Evolutionary conservation across 495 filamentous ascomycete species (phyloP), one percentile per base, ranked within the genome.

Genomic region (Pyrenula aspistea): DNA sequence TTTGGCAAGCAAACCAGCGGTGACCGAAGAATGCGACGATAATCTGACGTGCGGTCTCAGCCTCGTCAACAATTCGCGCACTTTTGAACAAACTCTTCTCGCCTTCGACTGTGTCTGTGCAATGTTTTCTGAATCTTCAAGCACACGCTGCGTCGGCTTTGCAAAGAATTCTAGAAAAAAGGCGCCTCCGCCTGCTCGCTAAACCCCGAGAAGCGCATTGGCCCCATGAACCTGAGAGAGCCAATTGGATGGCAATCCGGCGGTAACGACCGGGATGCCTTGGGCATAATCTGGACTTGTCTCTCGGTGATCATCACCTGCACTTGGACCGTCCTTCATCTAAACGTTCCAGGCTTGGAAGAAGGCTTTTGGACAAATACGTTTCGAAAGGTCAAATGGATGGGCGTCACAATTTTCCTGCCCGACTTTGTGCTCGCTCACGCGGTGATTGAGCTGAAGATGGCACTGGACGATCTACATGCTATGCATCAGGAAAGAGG

Each of bases 211-310:
- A 42, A 8, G 8, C 31, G 4, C 15, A 42, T 42, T 15, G 31
- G 8, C 31, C 31, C 8, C 31, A 42, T 42, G 31, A 15, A 42
- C 15, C 31, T 42, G 8, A 42, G 15, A 42, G 8, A 42, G 31
- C 31, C 31, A 42, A 42, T 42, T 15, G 15, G 15, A 15, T 42
- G 31, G 31, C 31, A 42, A 15, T 8, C 4, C 31, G 15, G 15
- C 31, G 31, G 15, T 42, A 15, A 61, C n/a, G 53, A 48, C 22
- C 63, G 70, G 2, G 68, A 69, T 10, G 69, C 67, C 15, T 59
- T 62, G 42, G 61, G 63, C 50, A 69, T 73, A 23, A n/a, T 71
- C 10, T 68, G 62, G 65, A 63, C 55, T 25, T 72, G 63, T 51
- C 25, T 68, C 20, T 36, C 60, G 25, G 71, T 67, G 11, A 60